Evolutionary conservation across 2,329 filamentous ascomycete species (phyloP).

Genomic region (Dactylonectria macrodidyma): DNA sequence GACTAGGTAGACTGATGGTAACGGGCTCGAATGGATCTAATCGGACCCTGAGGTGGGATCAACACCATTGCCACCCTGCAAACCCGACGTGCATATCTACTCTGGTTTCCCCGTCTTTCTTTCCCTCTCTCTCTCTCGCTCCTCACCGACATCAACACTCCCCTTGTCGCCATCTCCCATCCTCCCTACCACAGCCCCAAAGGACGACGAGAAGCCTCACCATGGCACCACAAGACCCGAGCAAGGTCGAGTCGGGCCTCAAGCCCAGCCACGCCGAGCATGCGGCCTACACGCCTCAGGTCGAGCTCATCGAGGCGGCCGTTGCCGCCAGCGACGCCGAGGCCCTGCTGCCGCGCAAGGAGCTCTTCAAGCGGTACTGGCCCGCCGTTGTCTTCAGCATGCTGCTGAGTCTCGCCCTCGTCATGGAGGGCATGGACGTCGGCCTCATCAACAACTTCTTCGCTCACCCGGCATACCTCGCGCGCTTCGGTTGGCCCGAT

Average conservation of each 20-base stretch:
- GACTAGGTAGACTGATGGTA: too few species aligned
- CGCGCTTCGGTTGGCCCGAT: conserved; percentile 54
- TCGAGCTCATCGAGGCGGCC: conserved; percentile 53
- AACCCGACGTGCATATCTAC: conserved; percentile 34
- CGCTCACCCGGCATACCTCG: conserved; percentile 62
- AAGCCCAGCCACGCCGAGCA: conserved; percentile 45
- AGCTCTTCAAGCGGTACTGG: conserved; percentile 50
- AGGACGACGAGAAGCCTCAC: too few species aligned
- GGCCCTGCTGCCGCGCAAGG: conserved; percentile 47
- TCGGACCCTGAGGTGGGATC: conserved; percentile 3
- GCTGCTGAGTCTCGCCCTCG: conserved; percentile 52
- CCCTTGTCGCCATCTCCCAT: neutral
- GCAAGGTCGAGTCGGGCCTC: conserved; percentile 31
- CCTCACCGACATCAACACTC: conserved; percentile 5
- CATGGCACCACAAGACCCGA: conserved; percentile 33
- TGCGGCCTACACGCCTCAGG: conserved; percentile 42
- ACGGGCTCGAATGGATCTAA: too few species aligned
- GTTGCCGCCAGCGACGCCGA: conserved; percentile 50
- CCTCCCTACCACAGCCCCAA: conserved; percentile 10
- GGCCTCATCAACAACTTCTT: conserved; percentile 60
- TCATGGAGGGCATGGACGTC: conserved; percentile 60
- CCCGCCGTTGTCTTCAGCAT: conserved; percentile 49
- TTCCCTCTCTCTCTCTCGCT: neutral
- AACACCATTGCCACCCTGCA: conserved; percentile 25
- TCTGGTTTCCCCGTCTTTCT: neutral